Conservation (phyloP, 768 basidiomycete species). For the Tylopilus plumbeoviolaceoides region DNA sequence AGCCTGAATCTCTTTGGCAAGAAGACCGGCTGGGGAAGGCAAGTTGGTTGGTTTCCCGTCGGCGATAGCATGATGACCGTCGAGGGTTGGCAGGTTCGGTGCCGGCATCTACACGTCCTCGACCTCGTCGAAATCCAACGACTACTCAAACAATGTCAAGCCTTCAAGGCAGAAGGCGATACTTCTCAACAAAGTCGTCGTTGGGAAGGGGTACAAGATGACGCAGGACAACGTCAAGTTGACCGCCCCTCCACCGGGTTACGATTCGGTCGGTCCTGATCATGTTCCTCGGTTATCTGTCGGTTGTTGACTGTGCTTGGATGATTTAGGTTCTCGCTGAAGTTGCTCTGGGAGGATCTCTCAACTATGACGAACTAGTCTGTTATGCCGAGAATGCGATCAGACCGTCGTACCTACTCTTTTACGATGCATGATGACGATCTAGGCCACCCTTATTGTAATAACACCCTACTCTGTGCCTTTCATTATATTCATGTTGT, state of each 20-base stretch:
- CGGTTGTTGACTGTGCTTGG: not conserved
- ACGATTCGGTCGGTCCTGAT: conserved; percentile 53
- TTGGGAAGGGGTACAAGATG: conserved; percentile 67
- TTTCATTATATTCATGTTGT: not conserved
- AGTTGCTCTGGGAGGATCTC: conserved; percentile 47
- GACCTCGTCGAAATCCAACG: conserved; percentile 79
- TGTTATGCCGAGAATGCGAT: conserved; percentile 72
- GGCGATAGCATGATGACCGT: conserved; percentile 3
- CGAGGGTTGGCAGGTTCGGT: conserved; percentile 46
- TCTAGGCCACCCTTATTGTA: not conserved
- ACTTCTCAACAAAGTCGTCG: conserved; percentile 70
- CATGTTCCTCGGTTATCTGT: not conserved
- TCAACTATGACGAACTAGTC: conserved; percentile 70
- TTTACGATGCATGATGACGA: conserved; percentile 49
- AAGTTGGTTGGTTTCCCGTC: conserved; percentile 7
- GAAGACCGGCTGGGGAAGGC: conserved; percentile 73
- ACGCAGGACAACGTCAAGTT: conserved; percentile 52
- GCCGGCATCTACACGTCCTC: conserved; percentile 71
- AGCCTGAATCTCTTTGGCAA: conserved; percentile 61
- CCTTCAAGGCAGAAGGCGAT: conserved; percentile 57
- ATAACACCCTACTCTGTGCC: not conserved
- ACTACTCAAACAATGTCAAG: conserved; percentile 61
- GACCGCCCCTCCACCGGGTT: conserved; percentile 57
- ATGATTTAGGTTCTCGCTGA: conserved; percentile 59
- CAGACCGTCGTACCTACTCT: conserved; percentile 64